phyloP scores from a whole-genome alignment of 495 filamentous ascomycete genomes.

The Hypoxylon trugodes region DNA sequence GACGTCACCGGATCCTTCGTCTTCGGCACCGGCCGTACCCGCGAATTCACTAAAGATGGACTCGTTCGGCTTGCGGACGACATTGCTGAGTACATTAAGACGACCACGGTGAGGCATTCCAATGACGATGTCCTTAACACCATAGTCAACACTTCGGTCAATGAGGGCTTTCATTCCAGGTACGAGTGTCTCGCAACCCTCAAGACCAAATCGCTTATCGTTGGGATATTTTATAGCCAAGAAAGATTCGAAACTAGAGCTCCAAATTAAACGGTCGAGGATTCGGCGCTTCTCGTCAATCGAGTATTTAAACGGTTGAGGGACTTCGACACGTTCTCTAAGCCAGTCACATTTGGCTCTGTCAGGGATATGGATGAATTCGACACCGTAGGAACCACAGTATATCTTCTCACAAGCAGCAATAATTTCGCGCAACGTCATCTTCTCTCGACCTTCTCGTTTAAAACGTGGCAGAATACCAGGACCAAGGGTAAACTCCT shows the following conservation, averaged over 20 bases:
- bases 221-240: slow-evolving; percentile 97
- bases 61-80: slow-evolving; percentile 98
- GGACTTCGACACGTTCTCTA: slow-evolving; percentile 90
- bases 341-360: slow-evolving; percentile 98
- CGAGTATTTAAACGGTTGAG: slow-evolving; percentile 92
- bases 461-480: slow-evolving; percentile 96
- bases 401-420: slow-evolving; percentile 92
- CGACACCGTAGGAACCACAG: slow-evolving; percentile 94
- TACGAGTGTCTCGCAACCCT: slow-evolving; percentile 94
- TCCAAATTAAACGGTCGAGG: slow-evolving; percentile 97
- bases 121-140: slow-evolving; percentile 98
- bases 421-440: slow-evolving; percentile 96
- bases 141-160: slow-evolving; percentile 96
- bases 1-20: slow-evolving; percentile 98
- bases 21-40: slow-evolving; percentile 84
- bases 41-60: slow-evolving; percentile 99
- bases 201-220: slow-evolving; percentile 98
- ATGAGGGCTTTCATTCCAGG: slow-evolving; percentile 99
- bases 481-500: slow-evolving; percentile 90
- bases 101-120: slow-evolving; percentile 99
- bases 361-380: slow-evolving; percentile 99
- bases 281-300: slow-evolving; percentile 97
- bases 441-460: slow-evolving; percentile 85
- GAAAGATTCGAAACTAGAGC: slow-evolving; percentile 94
- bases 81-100: slow-evolving; percentile 97